Evolutionary conservation across 768 basidiomycete species (phyloP).

Genomic region (Antrodiella citrinella): DNA sequence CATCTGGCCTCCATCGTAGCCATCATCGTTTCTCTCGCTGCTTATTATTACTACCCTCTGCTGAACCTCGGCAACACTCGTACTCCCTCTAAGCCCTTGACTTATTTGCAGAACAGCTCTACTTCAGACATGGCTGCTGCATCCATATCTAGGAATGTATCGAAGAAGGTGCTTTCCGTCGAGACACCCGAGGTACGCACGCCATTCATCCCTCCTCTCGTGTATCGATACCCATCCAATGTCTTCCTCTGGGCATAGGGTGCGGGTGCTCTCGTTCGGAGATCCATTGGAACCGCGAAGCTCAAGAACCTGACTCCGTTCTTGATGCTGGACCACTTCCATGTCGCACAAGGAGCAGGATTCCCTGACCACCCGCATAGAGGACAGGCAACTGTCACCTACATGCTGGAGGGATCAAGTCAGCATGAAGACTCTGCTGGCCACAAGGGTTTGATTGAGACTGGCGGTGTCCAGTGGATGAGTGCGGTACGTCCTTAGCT

Average conservation of each 20-base stretch:
- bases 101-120: neutral
- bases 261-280: constrained; percentile 72
- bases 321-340: constrained; percentile 84
- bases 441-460: constrained; percentile 64
- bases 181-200: constrained; percentile 58
- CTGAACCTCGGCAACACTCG: too few relatives aligned
- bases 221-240: too few relatives aligned
- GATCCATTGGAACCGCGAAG: constrained; percentile 72
- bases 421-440: constrained; percentile 90
- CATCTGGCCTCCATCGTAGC: neutral
- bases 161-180: constrained; percentile 69
- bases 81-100: too few relatives aligned
- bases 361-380: constrained; percentile 94
- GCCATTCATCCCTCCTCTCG: too few relatives aligned
- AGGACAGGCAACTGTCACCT: constrained; percentile 83
- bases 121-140: constrained; percentile 22
- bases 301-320: constrained; percentile 85
- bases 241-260: constrained; percentile 44
- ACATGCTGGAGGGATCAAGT: constrained; percentile 78
- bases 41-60: constrained; percentile 6
- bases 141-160: constrained; percentile 54
- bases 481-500: constrained; percentile 37
- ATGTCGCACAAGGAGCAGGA: constrained; percentile 61
- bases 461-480: constrained; percentile 97
- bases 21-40: constrained; percentile 7